Evolutionary conservation across 2,329 filamentous ascomycete species (phyloP).

Genomic region (Fusarium concolor): DNA sequence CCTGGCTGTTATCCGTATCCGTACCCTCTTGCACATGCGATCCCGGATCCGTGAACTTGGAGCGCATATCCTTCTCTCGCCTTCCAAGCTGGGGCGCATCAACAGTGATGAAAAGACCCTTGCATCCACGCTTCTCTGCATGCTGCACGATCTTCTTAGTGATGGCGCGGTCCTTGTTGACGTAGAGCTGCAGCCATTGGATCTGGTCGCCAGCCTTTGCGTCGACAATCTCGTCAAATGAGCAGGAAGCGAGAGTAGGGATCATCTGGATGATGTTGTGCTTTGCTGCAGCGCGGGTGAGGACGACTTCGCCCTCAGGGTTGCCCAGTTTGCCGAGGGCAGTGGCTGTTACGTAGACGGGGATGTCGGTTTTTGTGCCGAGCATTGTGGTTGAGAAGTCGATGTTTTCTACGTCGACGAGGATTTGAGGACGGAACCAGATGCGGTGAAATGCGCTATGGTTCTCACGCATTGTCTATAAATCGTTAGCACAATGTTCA

Average conservation of each 20-base stretch:
- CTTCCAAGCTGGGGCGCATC: slow-evolving; percentile 96
- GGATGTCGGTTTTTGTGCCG: slow-evolving; percentile 82
- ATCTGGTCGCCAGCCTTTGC: slow-evolving; percentile 81
- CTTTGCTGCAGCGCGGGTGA: slow-evolving; percentile 84
- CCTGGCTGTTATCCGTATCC: slow-evolving; percentile 86
- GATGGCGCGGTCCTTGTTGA: slow-evolving; percentile 94
- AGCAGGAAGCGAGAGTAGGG: slow-evolving; percentile 94
- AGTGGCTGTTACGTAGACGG: slow-evolving; percentile 97
- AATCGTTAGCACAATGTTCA: slow-evolving; percentile 11
- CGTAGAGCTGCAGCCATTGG: slow-evolving; percentile 97
- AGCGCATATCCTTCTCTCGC: slow-evolving; percentile 97
- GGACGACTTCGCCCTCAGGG: slow-evolving; percentile 90
- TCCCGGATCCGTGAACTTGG: slow-evolving; percentile 87
- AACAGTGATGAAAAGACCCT: slow-evolving; percentile 97
- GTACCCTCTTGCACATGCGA: slow-evolving; percentile 83
- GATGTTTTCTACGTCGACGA: slow-evolving; percentile 89
- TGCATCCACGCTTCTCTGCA: slow-evolving; percentile 91
- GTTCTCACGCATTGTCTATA: slow-evolving; percentile 91
- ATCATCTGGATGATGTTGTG: slow-evolving; percentile 99
- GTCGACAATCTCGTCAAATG: slow-evolving; percentile 96
- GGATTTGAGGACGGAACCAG: slow-evolving; percentile 90
- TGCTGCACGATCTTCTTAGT: slow-evolving; percentile 91
- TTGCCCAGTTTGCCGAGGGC: slow-evolving; percentile 95
- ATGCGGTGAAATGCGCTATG: slow-evolving; percentile 96
- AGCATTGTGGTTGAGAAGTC: slow-evolving; percentile 95